These are phyloP conservation scores for Sanghuangporus baumii DNA, from an alignment of 1,284 basidiomycete genomes.

Conservation along the genomic window DNA sequence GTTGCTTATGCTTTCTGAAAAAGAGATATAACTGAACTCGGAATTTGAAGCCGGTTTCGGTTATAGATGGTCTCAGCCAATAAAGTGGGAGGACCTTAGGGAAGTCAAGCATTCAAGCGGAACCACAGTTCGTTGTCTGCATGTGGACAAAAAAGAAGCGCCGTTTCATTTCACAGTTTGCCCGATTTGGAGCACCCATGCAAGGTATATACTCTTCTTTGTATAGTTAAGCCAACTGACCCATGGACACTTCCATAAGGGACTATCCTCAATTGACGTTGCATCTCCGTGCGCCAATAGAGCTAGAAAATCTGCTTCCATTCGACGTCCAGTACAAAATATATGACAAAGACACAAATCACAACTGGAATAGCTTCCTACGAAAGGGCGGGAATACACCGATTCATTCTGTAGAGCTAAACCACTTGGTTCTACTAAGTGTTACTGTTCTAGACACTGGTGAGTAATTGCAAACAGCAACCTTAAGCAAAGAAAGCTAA, in stretches of 20 bases:
- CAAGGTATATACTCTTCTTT: constrained; percentile 37
- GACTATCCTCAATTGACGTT: constrained; percentile 84
- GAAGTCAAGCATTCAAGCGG: constrained; percentile 4
- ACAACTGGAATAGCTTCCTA: constrained; percentile 90
- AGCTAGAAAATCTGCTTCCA: constrained; percentile 94
- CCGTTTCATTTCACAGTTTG: constrained; percentile 96
- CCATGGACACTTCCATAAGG: constrained; percentile 33
- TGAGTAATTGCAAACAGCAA: constrained; percentile 28
- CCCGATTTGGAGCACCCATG: constrained; percentile 59
- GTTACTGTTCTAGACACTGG: constrained; percentile 88
- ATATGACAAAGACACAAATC: constrained; percentile 92
- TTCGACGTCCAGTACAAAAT: constrained; percentile 95
- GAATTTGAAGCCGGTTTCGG: constrained; percentile 77
- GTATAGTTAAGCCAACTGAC: background rate
- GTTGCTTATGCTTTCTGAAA: constrained; percentile 25
- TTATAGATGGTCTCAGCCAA: constrained; percentile 88
- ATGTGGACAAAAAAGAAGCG: constrained; percentile 78
- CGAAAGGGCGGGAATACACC: constrained; percentile 95
- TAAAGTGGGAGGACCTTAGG: constrained; percentile 86
- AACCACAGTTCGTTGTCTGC: constrained; percentile 77
- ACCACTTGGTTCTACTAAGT: constrained; percentile 92
- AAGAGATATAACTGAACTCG: constrained; percentile 9
- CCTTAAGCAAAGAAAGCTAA: background rate
- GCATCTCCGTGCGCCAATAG: constrained; percentile 89
- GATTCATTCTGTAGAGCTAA: constrained; percentile 92